These are phyloP conservation scores for Prunus kanzakura DNA, from an alignment of 306 rosid species.

Conservation along the genomic window DNA sequence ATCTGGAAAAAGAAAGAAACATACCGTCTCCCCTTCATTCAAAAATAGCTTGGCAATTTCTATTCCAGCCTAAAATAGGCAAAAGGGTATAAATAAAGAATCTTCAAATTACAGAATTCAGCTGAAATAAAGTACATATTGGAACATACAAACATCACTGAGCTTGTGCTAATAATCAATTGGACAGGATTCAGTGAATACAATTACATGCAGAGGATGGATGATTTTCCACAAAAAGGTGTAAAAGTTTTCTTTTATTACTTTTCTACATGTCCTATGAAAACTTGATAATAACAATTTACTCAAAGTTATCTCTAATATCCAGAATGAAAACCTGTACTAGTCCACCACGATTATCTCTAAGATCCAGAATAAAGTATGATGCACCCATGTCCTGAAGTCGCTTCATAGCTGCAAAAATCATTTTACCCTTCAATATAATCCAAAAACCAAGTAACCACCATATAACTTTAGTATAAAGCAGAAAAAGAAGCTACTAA, in stretches of 20 bases:
- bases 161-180: background rate
- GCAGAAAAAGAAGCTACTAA: background rate
- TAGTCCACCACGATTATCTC: conserved; percentile 97
- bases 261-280: background rate
- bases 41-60: conserved; percentile 91
- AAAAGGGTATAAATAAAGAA: conserved; percentile 20
- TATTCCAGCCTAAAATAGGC: conserved; percentile 78
- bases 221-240: background rate
- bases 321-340: conserved; percentile 66
- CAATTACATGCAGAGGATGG: background rate
- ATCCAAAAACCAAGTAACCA: conserved; percentile 4
- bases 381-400: conserved; percentile 91
- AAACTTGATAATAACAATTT: background rate
- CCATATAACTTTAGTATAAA: conserved; percentile 3
- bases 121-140: background rate
- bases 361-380: conserved; percentile 80
- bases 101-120: background rate
- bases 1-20: background rate
- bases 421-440: conserved; percentile 15
- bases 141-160: background rate
- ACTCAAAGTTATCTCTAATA: conserved; percentile 2
- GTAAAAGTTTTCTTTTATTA: background rate
- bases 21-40: conserved; percentile 77
- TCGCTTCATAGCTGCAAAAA: conserved; percentile 83
- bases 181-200: background rate